These are phyloP conservation scores for Antitrichia curtipendula DNA, from an alignment of 225 moss, liverwort and hornwort genomes.

Conservation along the genomic window DNA sequence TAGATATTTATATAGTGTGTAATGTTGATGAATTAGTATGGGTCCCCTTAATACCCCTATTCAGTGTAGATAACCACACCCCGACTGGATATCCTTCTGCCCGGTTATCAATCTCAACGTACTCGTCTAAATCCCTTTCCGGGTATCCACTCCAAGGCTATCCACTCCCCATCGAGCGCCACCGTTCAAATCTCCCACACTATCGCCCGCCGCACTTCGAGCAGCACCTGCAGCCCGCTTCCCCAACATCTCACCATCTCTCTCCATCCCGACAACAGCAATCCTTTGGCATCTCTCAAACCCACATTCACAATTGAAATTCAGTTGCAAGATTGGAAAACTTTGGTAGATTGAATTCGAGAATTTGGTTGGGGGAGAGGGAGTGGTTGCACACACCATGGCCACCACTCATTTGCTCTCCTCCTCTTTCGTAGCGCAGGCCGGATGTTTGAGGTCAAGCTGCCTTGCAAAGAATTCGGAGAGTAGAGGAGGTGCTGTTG, in stretches of 20 bases:
- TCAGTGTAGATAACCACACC: background rate
- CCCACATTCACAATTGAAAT: background rate
- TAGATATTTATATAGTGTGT: too few relatives aligned
- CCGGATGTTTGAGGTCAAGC: background rate
- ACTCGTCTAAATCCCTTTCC: background rate
- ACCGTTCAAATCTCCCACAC: background rate
- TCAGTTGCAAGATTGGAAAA: background rate
- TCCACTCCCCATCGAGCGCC: background rate
- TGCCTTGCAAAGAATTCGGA: background rate
- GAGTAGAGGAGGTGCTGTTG: background rate
- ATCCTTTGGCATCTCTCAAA: background rate
- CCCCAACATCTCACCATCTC: background rate
- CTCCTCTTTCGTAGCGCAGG: background rate
- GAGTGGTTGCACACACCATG: slow-evolving; percentile 4
- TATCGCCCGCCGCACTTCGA: background rate
- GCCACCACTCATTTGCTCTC: slow-evolving; percentile 4
- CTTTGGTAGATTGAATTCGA: background rate
- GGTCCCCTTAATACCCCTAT: too few relatives aligned
- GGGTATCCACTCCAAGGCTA: background rate
- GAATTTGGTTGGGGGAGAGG: background rate
- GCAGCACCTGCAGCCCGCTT: background rate
- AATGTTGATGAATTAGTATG: too few relatives aligned
- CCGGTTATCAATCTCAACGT: background rate
- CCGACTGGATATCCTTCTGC: rapidly evolving
- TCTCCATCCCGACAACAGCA: background rate